Conservation (phyloP, 1,284 basidiomycete genomes). For the Singerocomus inundabilis region DNA sequence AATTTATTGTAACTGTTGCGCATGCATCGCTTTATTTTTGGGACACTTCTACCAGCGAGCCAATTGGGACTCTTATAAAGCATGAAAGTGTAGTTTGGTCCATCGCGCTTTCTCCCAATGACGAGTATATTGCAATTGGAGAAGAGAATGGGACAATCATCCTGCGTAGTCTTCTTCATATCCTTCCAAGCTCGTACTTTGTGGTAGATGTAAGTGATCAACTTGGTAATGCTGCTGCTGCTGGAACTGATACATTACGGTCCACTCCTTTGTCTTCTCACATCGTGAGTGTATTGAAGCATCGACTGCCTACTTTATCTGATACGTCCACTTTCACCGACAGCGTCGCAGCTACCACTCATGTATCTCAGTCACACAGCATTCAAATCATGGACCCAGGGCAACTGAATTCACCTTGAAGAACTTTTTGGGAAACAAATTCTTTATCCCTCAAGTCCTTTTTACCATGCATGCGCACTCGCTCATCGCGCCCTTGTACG, state of each 20-base stretch:
- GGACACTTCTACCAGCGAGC: background rate
- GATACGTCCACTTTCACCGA: too few species aligned
- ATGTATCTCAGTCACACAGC: too few species aligned
- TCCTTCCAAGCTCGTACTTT: slow-evolving; percentile 2
- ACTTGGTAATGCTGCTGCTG: background rate
- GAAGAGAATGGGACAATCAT: background rate
- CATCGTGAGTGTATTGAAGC: slow-evolving; percentile 9
- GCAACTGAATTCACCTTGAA: too few species aligned
- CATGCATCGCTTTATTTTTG: too few species aligned
- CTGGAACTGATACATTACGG: background rate
- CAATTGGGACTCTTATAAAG: background rate
- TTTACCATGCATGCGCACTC: too few species aligned
- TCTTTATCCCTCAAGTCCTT: too few species aligned
- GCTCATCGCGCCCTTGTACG: too few species aligned
- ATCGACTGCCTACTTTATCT: too few species aligned
- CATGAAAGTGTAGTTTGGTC: background rate
- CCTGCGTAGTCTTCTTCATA: background rate
- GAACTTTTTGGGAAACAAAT: too few species aligned
- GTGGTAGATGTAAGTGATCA: background rate
- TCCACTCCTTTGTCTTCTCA: background rate
- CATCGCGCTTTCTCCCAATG: background rate
- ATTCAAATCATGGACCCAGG: too few species aligned
- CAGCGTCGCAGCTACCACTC: too few species aligned
- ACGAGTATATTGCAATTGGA: slow-evolving; percentile 1
- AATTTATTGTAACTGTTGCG: too few species aligned